Percentiles rank a stretch among this genome's conserved stretches.
Conservation (phyloP, 2,329 filamentous ascomycete genomes). For the Fusarium scirpi region DNA sequence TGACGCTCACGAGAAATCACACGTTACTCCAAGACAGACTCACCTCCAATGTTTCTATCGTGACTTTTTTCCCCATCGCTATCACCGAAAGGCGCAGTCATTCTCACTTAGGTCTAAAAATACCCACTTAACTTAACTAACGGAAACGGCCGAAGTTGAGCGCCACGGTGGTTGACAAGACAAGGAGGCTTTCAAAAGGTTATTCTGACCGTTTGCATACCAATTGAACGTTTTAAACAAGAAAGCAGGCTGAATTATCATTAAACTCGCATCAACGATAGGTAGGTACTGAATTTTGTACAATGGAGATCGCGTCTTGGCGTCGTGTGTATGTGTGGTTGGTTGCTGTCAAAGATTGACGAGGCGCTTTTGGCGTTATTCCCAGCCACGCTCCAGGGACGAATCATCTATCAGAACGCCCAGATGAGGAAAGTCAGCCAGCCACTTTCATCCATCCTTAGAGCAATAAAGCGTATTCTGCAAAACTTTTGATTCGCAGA, state of each 20-base stretch:
- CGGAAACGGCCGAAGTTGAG: not conserved
- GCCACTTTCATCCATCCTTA: not conserved
- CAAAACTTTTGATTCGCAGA: too few species aligned
- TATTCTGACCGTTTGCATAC: slow-evolving; percentile 7
- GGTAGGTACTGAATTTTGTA: not conserved
- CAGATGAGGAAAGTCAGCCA: not conserved
- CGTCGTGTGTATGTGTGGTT: not conserved
- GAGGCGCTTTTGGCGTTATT: not conserved
- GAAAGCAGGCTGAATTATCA: not conserved
- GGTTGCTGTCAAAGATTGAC: not conserved
- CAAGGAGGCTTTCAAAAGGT: slow-evolving; percentile 2
- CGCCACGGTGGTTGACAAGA: slow-evolving; percentile 12
- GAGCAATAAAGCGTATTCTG: not conserved
- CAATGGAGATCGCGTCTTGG: not conserved
- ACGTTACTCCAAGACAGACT: not conserved
- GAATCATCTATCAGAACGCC: not conserved
- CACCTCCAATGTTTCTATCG: not conserved
- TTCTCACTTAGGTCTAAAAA: slow-evolving; percentile 6
- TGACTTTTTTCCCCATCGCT: not conserved
- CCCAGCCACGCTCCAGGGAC: not conserved
- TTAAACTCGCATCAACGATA: not conserved
- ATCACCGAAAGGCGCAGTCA: not conserved
- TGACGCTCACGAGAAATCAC: not conserved
- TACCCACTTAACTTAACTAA: not conserved
- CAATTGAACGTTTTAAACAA: not conserved